Base-by-base conservation (phyloP, 108 stramenopile species). In the Stephanodiscus minutulus region DNA sequence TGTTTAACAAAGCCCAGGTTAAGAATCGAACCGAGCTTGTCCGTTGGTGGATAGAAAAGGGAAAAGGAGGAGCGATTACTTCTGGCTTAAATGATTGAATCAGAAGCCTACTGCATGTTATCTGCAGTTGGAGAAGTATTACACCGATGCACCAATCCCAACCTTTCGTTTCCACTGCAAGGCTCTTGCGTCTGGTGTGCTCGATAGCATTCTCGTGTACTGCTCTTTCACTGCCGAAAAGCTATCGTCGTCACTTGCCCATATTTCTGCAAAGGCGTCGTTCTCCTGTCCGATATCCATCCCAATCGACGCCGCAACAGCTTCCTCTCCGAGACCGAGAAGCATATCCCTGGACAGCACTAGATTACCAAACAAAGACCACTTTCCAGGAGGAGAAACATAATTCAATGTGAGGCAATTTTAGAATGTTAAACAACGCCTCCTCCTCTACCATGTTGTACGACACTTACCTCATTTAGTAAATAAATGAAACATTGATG, bases 271-370 rank as follows among this genome's bases (percentile, higher is more conserved):
- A 66, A 94, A 87, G 25, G 73, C 55, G 13, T 82, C 78, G 8
- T 80, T 69, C 27, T 76, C 60, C 20, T 71, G 35, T 43, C 68
- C 79, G 18, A 66, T 50, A 46, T 49, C 53, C 11, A 36, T 67
- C 22, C 82, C 83, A 55, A 70, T 81, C 18, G 74, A 82, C 9
- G 87, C 77, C 31, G 85, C 55, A 12, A 88, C 70, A 13, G 83
- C 81, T 55, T 90, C 79, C 20, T 80, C 80, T 0, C 76, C 63
- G 37, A 88, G 59, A 36, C 76, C 68, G 43, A 91, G 64, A 17
- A 88, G 66, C 27, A 80, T 61, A 74, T 95, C 94, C 28, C 88
- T 81, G 22, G 94, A 85, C 35, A 95, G 68, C 21, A 95, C 63
- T 0, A 83, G 60, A 62, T 95, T 95, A 4, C 94, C 94, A 28